phyloP scores from a whole-genome alignment of 1,284 basidiomycete genomes.

The Puccinia hordei region DNA sequence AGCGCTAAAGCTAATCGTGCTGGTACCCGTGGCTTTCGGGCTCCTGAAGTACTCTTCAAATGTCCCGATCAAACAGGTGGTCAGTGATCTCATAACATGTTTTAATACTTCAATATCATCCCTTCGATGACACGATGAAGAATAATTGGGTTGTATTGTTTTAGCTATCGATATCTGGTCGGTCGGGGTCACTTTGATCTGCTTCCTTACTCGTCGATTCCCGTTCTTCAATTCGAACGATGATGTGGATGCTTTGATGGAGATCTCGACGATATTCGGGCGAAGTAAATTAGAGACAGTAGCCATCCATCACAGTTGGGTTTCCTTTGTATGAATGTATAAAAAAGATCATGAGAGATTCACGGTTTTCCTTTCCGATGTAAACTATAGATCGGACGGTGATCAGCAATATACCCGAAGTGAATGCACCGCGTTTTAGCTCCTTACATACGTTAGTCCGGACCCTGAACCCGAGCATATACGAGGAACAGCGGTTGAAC shows the following conservation, averaged over 20 bases:
- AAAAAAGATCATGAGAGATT: constrained; percentile 21
- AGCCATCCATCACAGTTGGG: constrained; percentile 80
- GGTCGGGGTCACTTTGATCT: constrained; percentile 85
- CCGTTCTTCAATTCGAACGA: constrained; percentile 93
- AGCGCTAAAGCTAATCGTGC: constrained; percentile 92
- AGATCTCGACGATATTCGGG: constrained; percentile 87
- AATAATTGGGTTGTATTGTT: background rate
- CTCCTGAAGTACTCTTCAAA: constrained; percentile 93
- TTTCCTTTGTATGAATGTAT: constrained; percentile 4
- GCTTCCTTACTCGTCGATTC: constrained; percentile 89
- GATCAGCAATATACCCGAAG: constrained; percentile 76
- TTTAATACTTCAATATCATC: too few species aligned
- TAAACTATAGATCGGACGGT: constrained; percentile 74
- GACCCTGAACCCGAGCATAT: constrained; percentile 73
- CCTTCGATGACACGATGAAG: background rate
- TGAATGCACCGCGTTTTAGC: constrained; percentile 67
- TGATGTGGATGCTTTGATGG: constrained; percentile 92
- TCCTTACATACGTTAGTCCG: constrained; percentile 74
- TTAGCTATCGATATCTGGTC: constrained; percentile 96
- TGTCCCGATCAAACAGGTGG: constrained; percentile 90
- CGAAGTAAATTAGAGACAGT: constrained; percentile 78
- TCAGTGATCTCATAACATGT: constrained; percentile 60
- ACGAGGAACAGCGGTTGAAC: constrained; percentile 56
- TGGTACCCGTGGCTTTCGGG: constrained; percentile 93
- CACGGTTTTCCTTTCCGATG: background rate